Evolutionary conservation across 2,329 filamentous ascomycete species (phyloP).

Genomic region (Falciphora oryzae): DNA sequence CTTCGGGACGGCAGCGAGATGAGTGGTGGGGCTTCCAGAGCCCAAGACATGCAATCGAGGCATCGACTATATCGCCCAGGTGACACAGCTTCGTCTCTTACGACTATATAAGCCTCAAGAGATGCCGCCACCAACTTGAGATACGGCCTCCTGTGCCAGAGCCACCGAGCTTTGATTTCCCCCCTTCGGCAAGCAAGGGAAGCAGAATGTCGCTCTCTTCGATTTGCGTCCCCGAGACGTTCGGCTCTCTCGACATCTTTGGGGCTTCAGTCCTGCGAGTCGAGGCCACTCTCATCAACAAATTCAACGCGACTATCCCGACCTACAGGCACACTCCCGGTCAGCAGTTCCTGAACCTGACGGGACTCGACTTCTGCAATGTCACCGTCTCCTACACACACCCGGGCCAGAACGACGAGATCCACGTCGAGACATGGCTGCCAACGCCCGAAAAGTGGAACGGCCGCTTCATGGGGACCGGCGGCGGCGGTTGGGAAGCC

Average conservation of each 20-base stretch:
- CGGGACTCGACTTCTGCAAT: constrained; percentile 25
- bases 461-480: constrained; percentile 27
- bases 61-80: no score
- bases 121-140: not conserved
- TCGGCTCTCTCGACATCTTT: not conserved
- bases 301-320: not conserved
- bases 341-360: not conserved
- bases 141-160: not conserved
- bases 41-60: no score
- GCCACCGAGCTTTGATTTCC: not conserved
- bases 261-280: not conserved
- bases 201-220: not conserved
- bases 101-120: not conserved
- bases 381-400: constrained; percentile 33
- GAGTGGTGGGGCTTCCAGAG: no score
- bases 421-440: constrained; percentile 28
- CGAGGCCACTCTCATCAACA: not conserved
- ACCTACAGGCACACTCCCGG: not conserved
- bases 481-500: constrained; percentile 24
- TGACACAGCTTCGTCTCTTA: no score
- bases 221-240: constrained; percentile 2
- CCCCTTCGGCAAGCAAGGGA: not conserved
- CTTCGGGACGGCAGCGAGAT: no score
- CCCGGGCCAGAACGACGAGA: constrained; percentile 26
- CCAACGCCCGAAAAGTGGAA: constrained; percentile 25